phyloP scores from a whole-genome alignment of 805 yeast species.

The Barnettozyma sp. region DNA sequence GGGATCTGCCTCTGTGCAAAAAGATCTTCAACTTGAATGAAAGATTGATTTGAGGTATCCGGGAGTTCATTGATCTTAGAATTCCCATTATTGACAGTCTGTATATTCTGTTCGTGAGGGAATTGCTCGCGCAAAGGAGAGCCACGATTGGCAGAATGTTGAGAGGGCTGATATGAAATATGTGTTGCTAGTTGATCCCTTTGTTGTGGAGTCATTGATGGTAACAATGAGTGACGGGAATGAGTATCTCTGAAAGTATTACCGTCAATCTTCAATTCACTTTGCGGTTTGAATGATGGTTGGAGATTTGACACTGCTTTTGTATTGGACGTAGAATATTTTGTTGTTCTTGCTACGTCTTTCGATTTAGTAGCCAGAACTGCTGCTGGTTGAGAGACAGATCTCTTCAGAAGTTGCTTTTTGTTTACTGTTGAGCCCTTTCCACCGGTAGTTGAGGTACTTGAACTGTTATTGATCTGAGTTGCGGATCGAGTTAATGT shows the following conservation, averaged over 20 bases:
- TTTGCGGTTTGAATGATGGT: not conserved
- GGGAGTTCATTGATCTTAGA: conserved; percentile 1
- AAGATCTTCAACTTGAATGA: conserved; percentile 8
- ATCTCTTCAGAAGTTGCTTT: conserved; percentile 20
- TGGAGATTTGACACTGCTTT: not conserved
- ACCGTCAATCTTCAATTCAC: not conserved
- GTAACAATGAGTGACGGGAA: too few relatives aligned
- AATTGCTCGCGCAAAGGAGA: conserved; percentile 1
- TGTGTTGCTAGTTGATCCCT: not conserved
- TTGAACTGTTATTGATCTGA: conserved; percentile 3
- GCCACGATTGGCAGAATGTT: not conserved
- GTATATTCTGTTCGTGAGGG: not conserved
- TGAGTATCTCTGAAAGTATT: not conserved
- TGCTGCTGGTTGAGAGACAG: conserved; percentile 21
- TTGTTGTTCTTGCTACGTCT: too few relatives aligned
- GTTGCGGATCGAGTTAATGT: conserved; percentile 21
- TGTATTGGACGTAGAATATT: not conserved
- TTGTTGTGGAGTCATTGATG: not conserved
- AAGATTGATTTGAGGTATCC: not conserved
- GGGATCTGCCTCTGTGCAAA: conserved; percentile 8
- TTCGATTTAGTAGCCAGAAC: conserved; percentile 8
- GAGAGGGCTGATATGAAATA: not conserved
- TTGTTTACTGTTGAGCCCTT: conserved; percentile 8
- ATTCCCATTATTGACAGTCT: not conserved
- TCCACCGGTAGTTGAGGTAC: not conserved